Evolutionary conservation across 805 yeast species (phyloP).

Genomic region (Kodamaea jinghongensis): DNA sequence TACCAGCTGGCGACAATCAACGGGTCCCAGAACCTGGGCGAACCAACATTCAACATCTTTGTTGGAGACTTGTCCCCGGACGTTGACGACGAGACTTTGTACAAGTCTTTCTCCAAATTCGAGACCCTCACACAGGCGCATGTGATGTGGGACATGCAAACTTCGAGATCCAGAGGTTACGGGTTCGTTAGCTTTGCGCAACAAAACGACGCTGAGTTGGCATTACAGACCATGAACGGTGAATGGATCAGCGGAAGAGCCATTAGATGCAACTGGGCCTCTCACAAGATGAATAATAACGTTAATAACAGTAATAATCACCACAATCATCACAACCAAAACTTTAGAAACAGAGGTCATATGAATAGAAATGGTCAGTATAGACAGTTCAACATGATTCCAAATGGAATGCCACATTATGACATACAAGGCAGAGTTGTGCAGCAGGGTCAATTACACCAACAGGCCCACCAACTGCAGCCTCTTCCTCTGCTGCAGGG

Average conservation of each 20-base stretch:
- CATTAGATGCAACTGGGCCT: slow-evolving; percentile 86
- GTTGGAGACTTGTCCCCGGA: slow-evolving; percentile 85
- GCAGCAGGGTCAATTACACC: neutral
- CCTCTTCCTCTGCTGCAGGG: neutral
- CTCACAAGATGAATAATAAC: slow-evolving; percentile 50
- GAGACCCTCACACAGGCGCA: slow-evolving; percentile 74
- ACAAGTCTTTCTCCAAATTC: slow-evolving; percentile 54
- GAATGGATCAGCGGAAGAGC: slow-evolving; percentile 68
- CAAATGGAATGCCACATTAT: slow-evolving; percentile 10
- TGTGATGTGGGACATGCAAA: slow-evolving; percentile 97
- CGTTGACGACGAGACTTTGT: slow-evolving; percentile 72
- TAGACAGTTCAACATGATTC: slow-evolving; percentile 16
- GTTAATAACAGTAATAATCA: slow-evolving; percentile 7
- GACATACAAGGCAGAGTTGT: slow-evolving; percentile 5
- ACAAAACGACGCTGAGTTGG: slow-evolving; percentile 68
- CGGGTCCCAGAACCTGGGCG: slow-evolving; percentile 34
- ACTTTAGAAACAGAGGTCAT: slow-evolving; percentile 5
- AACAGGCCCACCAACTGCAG: neutral
- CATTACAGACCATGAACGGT: slow-evolving; percentile 74
- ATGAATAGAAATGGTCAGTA: slow-evolving; percentile 8
- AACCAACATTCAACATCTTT: slow-evolving; percentile 66
- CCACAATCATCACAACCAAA: slow-evolving; percentile 3
- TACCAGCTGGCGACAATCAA: slow-evolving; percentile 73
- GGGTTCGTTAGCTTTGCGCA: slow-evolving; percentile 80
- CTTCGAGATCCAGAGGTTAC: slow-evolving; percentile 87